Conservation (phyloP, 208 protist species). For the Acanthamoeba quina region DNA sequence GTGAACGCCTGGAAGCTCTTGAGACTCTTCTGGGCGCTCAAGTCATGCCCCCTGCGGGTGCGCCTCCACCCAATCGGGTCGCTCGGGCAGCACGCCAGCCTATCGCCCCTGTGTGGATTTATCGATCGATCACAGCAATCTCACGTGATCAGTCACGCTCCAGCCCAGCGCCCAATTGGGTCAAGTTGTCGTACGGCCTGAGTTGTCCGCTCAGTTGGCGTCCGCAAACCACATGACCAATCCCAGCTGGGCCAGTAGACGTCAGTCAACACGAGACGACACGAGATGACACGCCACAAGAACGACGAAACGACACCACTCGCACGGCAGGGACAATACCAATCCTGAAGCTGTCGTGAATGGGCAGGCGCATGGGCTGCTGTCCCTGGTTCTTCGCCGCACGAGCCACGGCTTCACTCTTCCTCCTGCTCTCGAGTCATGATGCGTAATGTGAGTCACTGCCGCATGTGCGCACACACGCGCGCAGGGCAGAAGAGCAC, state of each 20-base stretch:
- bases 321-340: too few relatives aligned
- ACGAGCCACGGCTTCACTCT: background rate
- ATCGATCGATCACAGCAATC: background rate
- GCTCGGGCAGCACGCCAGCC: background rate
- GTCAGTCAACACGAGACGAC: too few relatives aligned
- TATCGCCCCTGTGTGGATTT: background rate
- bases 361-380: background rate
- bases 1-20: background rate
- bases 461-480: too few relatives aligned
- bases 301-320: too few relatives aligned
- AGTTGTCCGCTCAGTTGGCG: background rate
- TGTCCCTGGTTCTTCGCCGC: background rate
- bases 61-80: background rate
- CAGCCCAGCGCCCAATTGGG: too few relatives aligned
- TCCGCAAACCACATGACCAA: background rate
- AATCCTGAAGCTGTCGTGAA: background rate
- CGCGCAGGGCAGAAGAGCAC: background rate
- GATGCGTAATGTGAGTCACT: background rate
- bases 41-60: accelerated
- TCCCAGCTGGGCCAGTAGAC: background rate
- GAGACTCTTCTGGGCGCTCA: background rate
- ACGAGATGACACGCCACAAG: too few relatives aligned
- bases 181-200: background rate
- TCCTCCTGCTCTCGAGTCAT: background rate
- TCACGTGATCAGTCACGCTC: too few relatives aligned